Evolutionary conservation across 495 filamentous ascomycete species (phyloP), one percentile per base, ranked within the genome.

Genomic region (Aspergillus sparsus): DNA sequence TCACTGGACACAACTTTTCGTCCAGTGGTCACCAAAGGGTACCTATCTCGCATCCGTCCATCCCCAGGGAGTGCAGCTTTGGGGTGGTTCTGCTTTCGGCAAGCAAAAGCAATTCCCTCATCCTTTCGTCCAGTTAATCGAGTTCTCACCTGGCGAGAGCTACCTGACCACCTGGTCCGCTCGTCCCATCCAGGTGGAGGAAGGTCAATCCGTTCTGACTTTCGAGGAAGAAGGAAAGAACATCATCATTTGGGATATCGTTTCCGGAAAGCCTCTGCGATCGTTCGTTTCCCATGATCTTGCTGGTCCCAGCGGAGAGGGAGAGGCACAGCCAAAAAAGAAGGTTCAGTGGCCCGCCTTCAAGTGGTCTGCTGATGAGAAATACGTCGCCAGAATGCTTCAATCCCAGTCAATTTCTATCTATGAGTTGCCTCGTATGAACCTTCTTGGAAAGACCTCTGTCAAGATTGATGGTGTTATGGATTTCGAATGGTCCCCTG

Each of bases 321-420:
- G 80, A 49, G 80, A 77, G 32, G 91, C 89, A 66, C 85, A 89
- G 63, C 88, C 86, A 10, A 90, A 91, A 78, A 89, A 90, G 76
- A 97, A 97, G 82, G 86, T 95, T 54, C 90, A 93, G 65, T 98
- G 94, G 94, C 94, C 94, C 27, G 92, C 93, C 11, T 98, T 98
- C 84, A 98, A 98, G 76, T 98, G 94, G 94, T 97, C 93, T 47
- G 79, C 94, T 5, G 94, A 98, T 68, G 91, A 96, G 79, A 93
- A 93, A 72, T 98, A 97, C 73, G 92, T 97, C 47, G 94, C 94
- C 4, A 85, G 94, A 46, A 87, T 98, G 78, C 90, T 87, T 55
- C 93, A 91, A 57, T 89, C 87, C 59, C 85, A 92, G 62, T 89
- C 90, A 32, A 91, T 98, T 69, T 95, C 92, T 41, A 87, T 98